Conservation (phyloP, 768 basidiomycete species). For the Lentinula boryana region DNA sequence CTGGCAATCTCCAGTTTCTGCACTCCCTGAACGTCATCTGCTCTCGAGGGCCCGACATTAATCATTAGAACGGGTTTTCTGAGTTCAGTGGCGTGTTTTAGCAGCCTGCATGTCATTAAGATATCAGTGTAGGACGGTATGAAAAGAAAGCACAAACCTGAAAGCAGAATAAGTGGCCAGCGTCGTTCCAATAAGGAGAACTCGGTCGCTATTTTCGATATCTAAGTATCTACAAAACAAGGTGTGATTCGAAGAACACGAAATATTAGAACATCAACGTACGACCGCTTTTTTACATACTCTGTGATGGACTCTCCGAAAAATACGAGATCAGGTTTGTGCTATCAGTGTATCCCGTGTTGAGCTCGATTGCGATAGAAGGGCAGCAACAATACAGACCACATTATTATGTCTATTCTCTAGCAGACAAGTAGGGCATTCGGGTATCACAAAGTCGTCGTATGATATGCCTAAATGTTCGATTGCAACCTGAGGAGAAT, state of each 20-base stretch:
- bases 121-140: not conserved
- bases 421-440: conserved; percentile 61
- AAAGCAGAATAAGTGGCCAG: conserved; percentile 93
- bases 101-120: conserved; percentile 39
- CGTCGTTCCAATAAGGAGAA: conserved; percentile 85
- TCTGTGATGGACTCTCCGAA: conserved; percentile 85
- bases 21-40: conserved; percentile 61
- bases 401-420: conserved; percentile 55
- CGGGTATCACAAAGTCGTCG: conserved; percentile 71
- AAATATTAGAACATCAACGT: conserved; percentile 20
- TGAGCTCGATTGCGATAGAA: not conserved
- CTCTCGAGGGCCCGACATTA: conserved; percentile 86
- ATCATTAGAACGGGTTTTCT: conserved; percentile 76
- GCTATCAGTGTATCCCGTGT: conserved; percentile 28
- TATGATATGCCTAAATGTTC: conserved; percentile 67
- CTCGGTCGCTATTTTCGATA: conserved; percentile 53
- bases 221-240: conserved; percentile 40
- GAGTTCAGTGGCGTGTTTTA: conserved; percentile 72
- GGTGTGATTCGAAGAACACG: not conserved
- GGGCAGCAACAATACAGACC: conserved; percentile 31
- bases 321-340: conserved; percentile 81
- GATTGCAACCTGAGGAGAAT: conserved; percentile 58
- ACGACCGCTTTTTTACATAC: conserved; percentile 67
- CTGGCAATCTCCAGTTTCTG: conserved; percentile 77
- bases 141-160: conserved; percentile 38